phyloP scores from a whole-genome alignment of 2,329 filamentous ascomycete genomes.

The Aspergillus sp. region DNA sequence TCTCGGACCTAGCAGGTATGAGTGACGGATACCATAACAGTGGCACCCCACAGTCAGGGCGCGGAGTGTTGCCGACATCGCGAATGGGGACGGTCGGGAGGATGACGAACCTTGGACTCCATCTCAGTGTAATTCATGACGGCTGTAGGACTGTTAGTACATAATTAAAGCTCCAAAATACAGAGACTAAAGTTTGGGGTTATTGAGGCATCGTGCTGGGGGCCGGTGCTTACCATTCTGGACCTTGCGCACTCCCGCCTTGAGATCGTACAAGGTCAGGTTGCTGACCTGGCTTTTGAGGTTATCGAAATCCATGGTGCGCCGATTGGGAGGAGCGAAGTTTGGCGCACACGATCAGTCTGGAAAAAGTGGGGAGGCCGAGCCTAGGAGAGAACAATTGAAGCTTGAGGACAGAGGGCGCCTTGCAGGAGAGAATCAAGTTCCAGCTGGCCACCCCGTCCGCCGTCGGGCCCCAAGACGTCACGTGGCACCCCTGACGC shows the following conservation, averaged over 20 bases:
- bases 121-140: constrained; percentile 99
- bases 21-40: constrained; percentile 14
- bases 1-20: constrained; percentile 71
- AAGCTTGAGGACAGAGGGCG: not conserved
- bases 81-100: constrained; percentile 15
- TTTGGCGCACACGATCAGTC: constrained; percentile 14
- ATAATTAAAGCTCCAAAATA: not conserved
- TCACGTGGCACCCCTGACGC: constrained; percentile 36
- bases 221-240: constrained; percentile 76
- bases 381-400: constrained; percentile 3
- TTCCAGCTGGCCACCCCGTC: constrained; percentile 14
- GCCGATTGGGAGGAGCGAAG: constrained; percentile 4
- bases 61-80: constrained; percentile 6
- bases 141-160: constrained; percentile 53
- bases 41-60: constrained; percentile 3
- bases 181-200: not conserved
- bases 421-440: constrained; percentile 17
- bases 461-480: constrained; percentile 20
- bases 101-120: constrained; percentile 63
- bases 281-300: constrained; percentile 86
- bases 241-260: constrained; percentile 90
- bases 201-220: not conserved
- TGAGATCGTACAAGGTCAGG: constrained; percentile 90
- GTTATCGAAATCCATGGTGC: constrained; percentile 78
- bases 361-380: not conserved